A percentile compares a stretch with the other conserved stretches of the same genome.
Conservation (phyloP, 2,329 filamentous ascomycete genomes). For the Cadophora luteo-olivacea region DNA sequence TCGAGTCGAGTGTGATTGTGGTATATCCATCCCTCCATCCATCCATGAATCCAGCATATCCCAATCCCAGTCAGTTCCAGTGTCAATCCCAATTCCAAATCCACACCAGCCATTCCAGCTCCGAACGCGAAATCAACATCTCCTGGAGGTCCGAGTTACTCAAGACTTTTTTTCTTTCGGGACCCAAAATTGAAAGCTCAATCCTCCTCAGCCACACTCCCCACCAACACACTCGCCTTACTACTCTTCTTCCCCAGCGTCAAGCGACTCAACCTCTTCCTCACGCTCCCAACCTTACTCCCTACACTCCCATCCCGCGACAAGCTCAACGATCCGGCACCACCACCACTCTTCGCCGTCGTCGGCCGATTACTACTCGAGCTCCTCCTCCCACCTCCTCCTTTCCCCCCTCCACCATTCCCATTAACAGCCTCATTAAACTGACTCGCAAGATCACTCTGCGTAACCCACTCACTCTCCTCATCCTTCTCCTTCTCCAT, state of each 20-base stretch:
- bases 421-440: conserved; percentile 2
- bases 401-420: not conserved
- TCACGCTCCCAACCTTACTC: conserved; percentile 43
- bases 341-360: conserved; percentile 28
- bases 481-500: conserved; percentile 21
- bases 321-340: conserved; percentile 34
- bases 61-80: too few species aligned
- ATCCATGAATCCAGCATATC: not conserved
- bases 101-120: too few species aligned
- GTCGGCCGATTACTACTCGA: conserved; percentile 33
- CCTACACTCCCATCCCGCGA: conserved; percentile 31
- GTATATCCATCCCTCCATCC: conserved; percentile 5
- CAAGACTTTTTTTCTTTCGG: too few species aligned
- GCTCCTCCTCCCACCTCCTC: conserved; percentile 29
- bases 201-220: conserved; percentile 40
- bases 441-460: conserved; percentile 47
- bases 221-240: conserved; percentile 42
- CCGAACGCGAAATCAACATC: too few species aligned
- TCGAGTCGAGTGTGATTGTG: not conserved
- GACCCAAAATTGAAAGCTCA: conserved; percentile 23
- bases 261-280: conserved; percentile 43
- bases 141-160: too few species aligned
- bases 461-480: conserved; percentile 38
- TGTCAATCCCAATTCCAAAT: too few species aligned
- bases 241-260: conserved; percentile 47